phyloP scores from a whole-genome alignment of 805 yeast genomes.

The Cyberlindnera japonica region DNA sequence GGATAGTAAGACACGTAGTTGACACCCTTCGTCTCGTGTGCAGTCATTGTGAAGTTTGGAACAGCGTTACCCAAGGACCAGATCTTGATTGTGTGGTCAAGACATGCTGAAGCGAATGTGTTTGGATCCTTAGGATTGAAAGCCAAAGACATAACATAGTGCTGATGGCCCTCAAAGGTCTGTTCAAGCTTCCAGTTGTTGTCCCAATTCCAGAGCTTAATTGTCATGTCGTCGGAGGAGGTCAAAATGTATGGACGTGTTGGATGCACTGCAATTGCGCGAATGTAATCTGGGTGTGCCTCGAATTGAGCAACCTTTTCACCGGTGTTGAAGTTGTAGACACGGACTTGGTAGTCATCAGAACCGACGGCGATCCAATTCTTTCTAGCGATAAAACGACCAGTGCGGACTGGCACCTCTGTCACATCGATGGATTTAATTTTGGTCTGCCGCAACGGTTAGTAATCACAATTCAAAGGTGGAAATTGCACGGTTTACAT shows the following conservation, averaged over 20 bases:
- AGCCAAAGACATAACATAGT: constrained; percentile 90
- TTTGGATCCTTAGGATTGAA: constrained; percentile 97
- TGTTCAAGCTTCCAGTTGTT: constrained; percentile 86
- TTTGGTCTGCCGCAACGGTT: constrained; percentile 34
- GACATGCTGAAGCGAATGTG: constrained; percentile 95
- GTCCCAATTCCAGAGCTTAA: constrained; percentile 98
- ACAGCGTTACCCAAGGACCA: constrained; percentile 88
- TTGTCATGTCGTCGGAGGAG: constrained; percentile 86
- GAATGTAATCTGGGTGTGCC: constrained; percentile 96
- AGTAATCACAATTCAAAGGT: not conserved
- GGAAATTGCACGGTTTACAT: too few species aligned
- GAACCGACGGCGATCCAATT: constrained; percentile 96
- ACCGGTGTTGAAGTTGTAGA: constrained; percentile 91
- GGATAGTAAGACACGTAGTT: constrained; percentile 97
- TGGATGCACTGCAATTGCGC: constrained; percentile 93
- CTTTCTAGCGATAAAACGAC: constrained; percentile 91
- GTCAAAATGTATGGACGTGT: constrained; percentile 85
- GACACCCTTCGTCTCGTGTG: constrained; percentile 92
- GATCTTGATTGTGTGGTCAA: constrained; percentile 93
- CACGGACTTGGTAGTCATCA: constrained; percentile 92
- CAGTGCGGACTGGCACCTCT: constrained; percentile 95
- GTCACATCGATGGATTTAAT: constrained; percentile 92
- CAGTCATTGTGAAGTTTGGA: constrained; percentile 88
- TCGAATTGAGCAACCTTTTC: constrained; percentile 94
- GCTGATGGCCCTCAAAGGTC: constrained; percentile 92